Evolutionary conservation across 2,329 filamentous ascomycete genomes (phyloP), one percentile per base, ranked within the genome.

Genomic region (Phialophora expanda): DNA sequence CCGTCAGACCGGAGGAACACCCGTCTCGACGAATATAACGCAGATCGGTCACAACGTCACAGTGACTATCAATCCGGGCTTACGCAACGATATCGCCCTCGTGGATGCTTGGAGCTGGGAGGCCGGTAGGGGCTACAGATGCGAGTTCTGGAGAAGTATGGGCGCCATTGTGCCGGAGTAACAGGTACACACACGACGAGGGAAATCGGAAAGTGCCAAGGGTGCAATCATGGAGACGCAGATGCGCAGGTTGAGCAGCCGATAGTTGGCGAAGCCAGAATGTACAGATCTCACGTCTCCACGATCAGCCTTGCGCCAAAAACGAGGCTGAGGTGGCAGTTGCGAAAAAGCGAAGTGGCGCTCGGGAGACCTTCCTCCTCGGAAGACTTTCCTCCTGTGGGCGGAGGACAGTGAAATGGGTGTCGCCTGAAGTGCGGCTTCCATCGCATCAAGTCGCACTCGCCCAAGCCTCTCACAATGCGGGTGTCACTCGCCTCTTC

Each of bases 41-140:
- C 20, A 66, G 62, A 65, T 69, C 61, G 61, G 71, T 64, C 20
- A 68, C 55, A 64, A 72, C 72, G 32, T 74, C 72, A 63, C 70
- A 66, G 64, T 72, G 73, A 71, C 70, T 72, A 66, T 73, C 67
- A 72, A 70, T 0, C 73, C 72, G 62, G 78, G 70, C 41, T 73
- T 79, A 12, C 72, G 74, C 7, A 82, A 82, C 61, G 67, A 74
- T 2, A 77, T 85, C 65, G 73, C 70, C 0, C 56, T 84, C 30
- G 79, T 78, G 5, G 74, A 83, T 71, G 82, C 78, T 1, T 78
- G 76, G 65, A 74, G 73, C 3, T 84, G 83, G 83, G 83, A 85
- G 64, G 82, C 77, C 1, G 80, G 79, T 0, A 74, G 83, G n/a
- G 82, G 83, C 0, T 66, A 69, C 34, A 74, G 82, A 58, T 84